These are phyloP conservation scores for Chlorella sp. DNA, from an alignment of 139 green algal genomes.

Conservation along the genomic window DNA sequence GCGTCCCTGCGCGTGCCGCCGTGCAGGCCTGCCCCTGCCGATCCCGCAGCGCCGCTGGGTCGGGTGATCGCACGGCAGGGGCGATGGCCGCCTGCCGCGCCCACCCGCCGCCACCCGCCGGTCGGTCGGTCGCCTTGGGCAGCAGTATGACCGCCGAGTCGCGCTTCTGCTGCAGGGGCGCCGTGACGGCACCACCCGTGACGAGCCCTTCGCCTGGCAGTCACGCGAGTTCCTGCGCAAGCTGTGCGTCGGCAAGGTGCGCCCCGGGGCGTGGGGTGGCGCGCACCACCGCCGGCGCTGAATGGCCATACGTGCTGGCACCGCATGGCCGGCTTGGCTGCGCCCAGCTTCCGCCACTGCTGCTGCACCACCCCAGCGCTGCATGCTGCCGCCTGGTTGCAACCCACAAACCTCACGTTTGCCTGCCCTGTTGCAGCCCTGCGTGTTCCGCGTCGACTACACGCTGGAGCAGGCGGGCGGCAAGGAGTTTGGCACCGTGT, in stretches of 20 bases:
- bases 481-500: conserved; percentile 94
- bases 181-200: conserved; percentile 84
- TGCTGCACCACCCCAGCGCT: no score
- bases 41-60: no score
- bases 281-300: no score
- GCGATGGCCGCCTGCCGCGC: no score
- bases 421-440: conserved; percentile 54
- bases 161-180: conserved; percentile 79
- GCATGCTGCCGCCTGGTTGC: no score
- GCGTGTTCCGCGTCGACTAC: conserved; percentile 95
- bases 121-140: no score
- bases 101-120: no score
- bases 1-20: neutral
- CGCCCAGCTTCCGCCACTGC: neutral
- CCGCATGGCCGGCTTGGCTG: neutral
- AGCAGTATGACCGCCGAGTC: no score
- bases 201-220: conserved; percentile 95
- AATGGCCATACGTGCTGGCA: neutral
- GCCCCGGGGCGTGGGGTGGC: neutral
- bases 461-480: conserved; percentile 80
- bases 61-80: no score
- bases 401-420: neutral
- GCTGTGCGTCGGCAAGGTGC: conserved; percentile 87
- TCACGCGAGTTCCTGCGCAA: conserved; percentile 93
- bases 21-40: neutral